Evolutionary conservation across 1,284 basidiomycete species (phyloP), one percentile per base, ranked within the genome.

Genomic region (Apiotrichum montevideense): DNA sequence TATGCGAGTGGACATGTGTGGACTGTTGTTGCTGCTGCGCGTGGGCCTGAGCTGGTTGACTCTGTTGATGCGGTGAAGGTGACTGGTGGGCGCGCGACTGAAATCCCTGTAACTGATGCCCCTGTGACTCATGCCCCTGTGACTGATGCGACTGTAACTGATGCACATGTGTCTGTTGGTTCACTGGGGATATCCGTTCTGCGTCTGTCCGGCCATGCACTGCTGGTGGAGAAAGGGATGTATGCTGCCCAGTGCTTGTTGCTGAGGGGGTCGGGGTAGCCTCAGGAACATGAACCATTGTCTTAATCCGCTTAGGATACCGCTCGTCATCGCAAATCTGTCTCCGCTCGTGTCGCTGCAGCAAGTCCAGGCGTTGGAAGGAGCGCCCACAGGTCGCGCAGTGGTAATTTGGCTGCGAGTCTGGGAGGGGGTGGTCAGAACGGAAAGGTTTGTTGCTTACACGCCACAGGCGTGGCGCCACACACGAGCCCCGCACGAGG

Each of bases 311-410:
- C 50, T 60, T 60, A 8, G 55, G 58, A 40, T 60, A 60, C n/a
- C 58, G 55, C 39, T 61, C 55, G 51, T 55, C 64, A 11, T 60
- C 58, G 54, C 72, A 74, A n/a, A 74, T 63, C 35, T 67, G 63
- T n/a, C 72, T 61, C 44, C 61, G 64, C 52, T 70, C 68, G 52
- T 74, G 72, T 33, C 71, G 61, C 43, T 68, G 66, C 4, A 73
- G 54, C 6, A 73, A 61, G 46, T 73, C 71, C 2, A 65, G 59
- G 9, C 71, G 68, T 52, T 70, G 69, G 63, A 73, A 74, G 13
- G 59, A 58, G 11, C 68, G 57, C 32, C 51, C 44, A 51, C 72
- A 74, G 5, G 49, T 66, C 6, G 56, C 46, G 52, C 70, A 74
- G 45, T 66, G 56, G 50, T 59, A 66, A 45, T 59, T 63, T 21